Base-by-base conservation (phyloP, 345 rosid genomes). In the Toxicodendron radicans region DNA sequence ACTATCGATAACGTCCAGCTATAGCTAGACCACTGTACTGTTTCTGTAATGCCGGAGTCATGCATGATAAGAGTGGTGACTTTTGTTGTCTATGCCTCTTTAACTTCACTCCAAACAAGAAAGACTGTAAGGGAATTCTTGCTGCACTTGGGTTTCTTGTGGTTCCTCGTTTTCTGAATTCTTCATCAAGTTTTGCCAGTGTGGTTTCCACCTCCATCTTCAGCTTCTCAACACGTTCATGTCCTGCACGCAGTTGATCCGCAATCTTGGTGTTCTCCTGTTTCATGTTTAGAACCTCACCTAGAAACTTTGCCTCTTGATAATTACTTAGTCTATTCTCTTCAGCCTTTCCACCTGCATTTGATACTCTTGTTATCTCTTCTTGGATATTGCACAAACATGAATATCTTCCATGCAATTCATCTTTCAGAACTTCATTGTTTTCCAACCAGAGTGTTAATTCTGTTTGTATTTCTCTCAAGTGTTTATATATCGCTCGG, bases 251-350 rank as follows among this genome's bases (percentile, higher is more conserved):
- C 73, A 93, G 65, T 66, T 95, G 92, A 2, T 76, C 72, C 0
- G 87, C 81, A 23, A 95, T 86, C 87, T 88, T 95, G 65, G 71
- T 81, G 87, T 78, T 90, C 76, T 93, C 99, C 70, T 90, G 97
- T 75, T 92, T 89, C 98, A 95, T 93, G 91, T 90, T 91, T 32
- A 87, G 79, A 78, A 91, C 72, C 82, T 95, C 97, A 10, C 97
- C 97, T 61, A 88, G 97, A 71, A 90, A 89, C 86, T 88, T 88
- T 7, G 97, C 97, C 1, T 92, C 95, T 77, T 93, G 91, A 70
- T 83, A 88, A 60, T 73, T 83, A 46, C 80, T 85, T 11, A 90
- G 77, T 75, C 84, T 87, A 1, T 78, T 71, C 32, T 82, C 90
- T 68, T 70, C 82, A 32, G 63, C 79, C 11, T 41, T 73, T 21